Evolutionary conservation across 495 filamentous ascomycete genomes (phyloP), one percentile per base, ranked within the genome.

Genomic region (Evernia prunastri): DNA sequence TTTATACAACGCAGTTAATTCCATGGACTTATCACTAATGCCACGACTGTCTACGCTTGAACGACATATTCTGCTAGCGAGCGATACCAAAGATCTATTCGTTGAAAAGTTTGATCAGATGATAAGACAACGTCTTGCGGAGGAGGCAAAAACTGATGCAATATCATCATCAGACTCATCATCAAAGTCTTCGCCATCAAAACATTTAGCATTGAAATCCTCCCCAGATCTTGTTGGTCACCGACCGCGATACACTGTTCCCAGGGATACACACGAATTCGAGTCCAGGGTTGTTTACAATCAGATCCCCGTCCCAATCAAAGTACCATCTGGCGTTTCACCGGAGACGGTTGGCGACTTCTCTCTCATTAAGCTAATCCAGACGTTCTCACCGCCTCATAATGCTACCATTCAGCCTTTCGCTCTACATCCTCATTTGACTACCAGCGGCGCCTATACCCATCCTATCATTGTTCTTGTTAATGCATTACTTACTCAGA

Each of bases 311-410:
- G 90, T 99, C 35, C 94, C 94, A 1, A 90, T 99, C 76, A 97
- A 97, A 74, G 85, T 99, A 15, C 94, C 94, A 0, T 90, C 90
- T 17, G 92, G 92, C 8, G 84, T 94, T 58, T 92, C 90, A 78
- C 91, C 92, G 7, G 94, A 99, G 73, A 96, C 91, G 0, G 94
- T 99, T 17, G 95, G 95, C 60, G 93, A 97, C 74, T 99, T 99
- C 72, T 96, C 91, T 42, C 80, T 99, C 49, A 89, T 99, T 76
- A 97, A 97, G 72, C 85, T 99, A 12, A 95, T 99, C 67, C 90
- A 96, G 67, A 95, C 87, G 42, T 99, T 97, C 70, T 88, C 91
- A 20, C 84, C 84, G 17, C 83, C 89, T 4, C 92, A 97, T 76
- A 73, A 86, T 45, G 86, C 89, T 61, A 82, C 86, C 11, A 89